Conservation (phyloP, 768 basidiomycete genomes). For the Pholiota microspora region DNA sequence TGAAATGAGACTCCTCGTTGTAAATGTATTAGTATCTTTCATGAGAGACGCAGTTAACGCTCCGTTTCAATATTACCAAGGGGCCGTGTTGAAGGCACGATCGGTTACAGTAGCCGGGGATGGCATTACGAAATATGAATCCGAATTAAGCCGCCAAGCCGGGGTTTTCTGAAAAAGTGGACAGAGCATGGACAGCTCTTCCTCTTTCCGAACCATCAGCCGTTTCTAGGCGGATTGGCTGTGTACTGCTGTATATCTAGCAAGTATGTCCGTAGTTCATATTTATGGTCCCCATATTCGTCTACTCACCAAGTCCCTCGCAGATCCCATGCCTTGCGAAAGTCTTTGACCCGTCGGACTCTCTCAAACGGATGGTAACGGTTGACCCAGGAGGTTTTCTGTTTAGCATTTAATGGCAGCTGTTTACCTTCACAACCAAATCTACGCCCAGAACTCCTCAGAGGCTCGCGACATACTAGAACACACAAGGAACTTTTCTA, state of each 20-base stretch:
- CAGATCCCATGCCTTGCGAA: conserved; percentile 10
- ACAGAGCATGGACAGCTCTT: conserved; percentile 6
- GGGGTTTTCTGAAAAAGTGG: conserved; percentile 8
- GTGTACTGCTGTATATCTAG: not conserved
- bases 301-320: not conserved
- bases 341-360: conserved; percentile 11
- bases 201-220: conserved; percentile 6
- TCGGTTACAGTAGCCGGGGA: not conserved
- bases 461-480: conserved; percentile 30
- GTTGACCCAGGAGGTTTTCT: conserved; percentile 14
- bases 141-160: conserved; percentile 10
- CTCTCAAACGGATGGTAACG: conserved; percentile 12
- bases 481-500: conserved; percentile 42
- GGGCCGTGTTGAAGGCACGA: not conserved
- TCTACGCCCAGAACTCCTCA: conserved; percentile 38
- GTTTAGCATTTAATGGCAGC: conserved; percentile 49
- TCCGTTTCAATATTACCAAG: not conserved
- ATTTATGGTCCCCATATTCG: not conserved
- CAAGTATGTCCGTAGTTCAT: not conserved
- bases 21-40: too few species aligned
- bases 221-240: not conserved
- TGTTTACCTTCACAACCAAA: conserved; percentile 54
- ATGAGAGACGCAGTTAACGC: too few species aligned
- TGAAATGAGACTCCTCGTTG: too few species aligned
- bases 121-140: not conserved